These are phyloP conservation scores for Cornus kousa DNA, from an alignment of 148 eudicot genomes.

Conservation along the genomic window DNA sequence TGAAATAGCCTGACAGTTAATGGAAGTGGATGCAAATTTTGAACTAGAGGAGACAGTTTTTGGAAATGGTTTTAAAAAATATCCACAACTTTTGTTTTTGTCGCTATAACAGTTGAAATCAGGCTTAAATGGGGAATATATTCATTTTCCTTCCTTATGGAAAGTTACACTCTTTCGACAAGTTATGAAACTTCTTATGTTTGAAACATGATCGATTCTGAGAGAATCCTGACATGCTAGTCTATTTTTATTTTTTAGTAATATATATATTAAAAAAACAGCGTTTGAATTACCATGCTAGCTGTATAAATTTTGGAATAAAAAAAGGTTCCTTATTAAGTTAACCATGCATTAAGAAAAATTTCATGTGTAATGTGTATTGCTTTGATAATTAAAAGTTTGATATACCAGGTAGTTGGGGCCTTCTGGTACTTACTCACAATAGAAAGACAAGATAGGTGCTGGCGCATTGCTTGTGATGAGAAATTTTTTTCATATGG, in stretches of 20 bases:
- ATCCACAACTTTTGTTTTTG: background rate
- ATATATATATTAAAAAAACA: too few species aligned
- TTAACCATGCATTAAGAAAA: background rate
- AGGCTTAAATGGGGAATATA: too few species aligned
- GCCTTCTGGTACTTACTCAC: constrained; percentile 83
- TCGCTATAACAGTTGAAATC: too few species aligned
- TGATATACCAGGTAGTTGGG: constrained; percentile 55
- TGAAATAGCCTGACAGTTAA: too few species aligned
- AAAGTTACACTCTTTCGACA: too few species aligned
- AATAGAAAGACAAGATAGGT: constrained; percentile 50
- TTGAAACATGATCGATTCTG: too few species aligned
- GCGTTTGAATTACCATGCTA: background rate
- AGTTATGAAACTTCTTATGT: too few species aligned
- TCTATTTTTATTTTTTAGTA: too few species aligned
- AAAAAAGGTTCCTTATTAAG: background rate
- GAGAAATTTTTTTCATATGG: constrained; percentile 25
- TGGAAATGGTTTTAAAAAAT: background rate
- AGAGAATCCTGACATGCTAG: background rate
- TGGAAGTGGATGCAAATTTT: too few species aligned
- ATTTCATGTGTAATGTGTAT: background rate
- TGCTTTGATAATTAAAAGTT: background rate
- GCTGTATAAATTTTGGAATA: background rate
- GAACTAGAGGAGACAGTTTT: too few species aligned
- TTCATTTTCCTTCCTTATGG: too few species aligned
- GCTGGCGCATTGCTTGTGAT: constrained; percentile 59